These are phyloP conservation scores for Bipolaris bicolor DNA, from an alignment of 2,329 filamentous ascomycete genomes.

Conservation along the genomic window DNA sequence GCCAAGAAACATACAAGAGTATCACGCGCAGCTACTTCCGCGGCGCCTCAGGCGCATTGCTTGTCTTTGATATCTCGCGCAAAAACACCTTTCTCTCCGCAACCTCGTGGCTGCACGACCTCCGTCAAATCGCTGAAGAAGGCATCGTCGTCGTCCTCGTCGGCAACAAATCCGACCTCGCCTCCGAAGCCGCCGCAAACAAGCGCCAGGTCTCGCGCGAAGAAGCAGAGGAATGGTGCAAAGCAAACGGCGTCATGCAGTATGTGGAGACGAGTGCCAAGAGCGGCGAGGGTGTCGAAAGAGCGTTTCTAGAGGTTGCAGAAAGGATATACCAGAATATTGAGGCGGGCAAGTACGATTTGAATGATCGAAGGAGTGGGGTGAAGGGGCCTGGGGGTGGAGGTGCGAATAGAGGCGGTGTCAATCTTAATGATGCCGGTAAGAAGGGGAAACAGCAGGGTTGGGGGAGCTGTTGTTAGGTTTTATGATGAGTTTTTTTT, in stretches of 20 bases:
- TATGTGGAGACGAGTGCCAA: slow-evolving; percentile 98
- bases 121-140: slow-evolving; percentile 92
- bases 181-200: slow-evolving; percentile 60
- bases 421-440: slow-evolving; percentile 52
- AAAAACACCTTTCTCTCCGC: slow-evolving; percentile 85
- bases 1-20: slow-evolving; percentile 96
- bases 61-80: slow-evolving; percentile 94
- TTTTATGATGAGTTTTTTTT: background rate
- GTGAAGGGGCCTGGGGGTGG: slow-evolving; percentile 73
- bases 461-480: slow-evolving; percentile 44
- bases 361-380: slow-evolving; percentile 89
- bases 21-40: slow-evolving; percentile 95
- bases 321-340: slow-evolving; percentile 98
- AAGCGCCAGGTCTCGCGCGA: slow-evolving; percentile 78
- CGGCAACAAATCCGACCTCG: slow-evolving; percentile 91
- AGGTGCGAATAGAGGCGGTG: slow-evolving; percentile 49
- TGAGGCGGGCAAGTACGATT: slow-evolving; percentile 89
- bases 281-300: slow-evolving; percentile 91
- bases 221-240: slow-evolving; percentile 91
- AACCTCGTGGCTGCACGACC: slow-evolving; percentile 91
- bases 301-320: slow-evolving; percentile 89
- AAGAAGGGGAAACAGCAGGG: slow-evolving; percentile 43
- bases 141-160: slow-evolving; percentile 94
- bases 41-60: slow-evolving; percentile 75
- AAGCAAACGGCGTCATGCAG: slow-evolving; percentile 81